phyloP scores from a whole-genome alignment of 805 yeast genomes.

The Cyberlindnera subsufficiens region DNA sequence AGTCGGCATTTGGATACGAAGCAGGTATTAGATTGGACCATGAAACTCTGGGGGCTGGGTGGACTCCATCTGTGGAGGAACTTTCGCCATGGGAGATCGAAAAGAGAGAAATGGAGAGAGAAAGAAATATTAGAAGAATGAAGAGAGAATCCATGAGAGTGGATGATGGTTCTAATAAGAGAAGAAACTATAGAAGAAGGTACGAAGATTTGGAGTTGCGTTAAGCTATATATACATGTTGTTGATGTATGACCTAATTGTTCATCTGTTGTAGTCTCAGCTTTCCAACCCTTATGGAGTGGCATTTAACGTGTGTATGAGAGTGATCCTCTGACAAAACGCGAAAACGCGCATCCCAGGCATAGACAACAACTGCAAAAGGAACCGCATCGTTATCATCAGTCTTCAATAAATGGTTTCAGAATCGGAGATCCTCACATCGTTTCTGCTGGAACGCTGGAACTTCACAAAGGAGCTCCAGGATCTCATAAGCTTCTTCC shows the following conservation, averaged over 20 bases:
- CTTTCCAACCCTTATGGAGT: too few relatives aligned
- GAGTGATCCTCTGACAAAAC: too few relatives aligned
- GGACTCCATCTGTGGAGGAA: constrained; percentile 86
- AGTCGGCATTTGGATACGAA: constrained; percentile 54
- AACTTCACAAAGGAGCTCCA: constrained; percentile 4
- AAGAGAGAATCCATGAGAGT: constrained; percentile 86
- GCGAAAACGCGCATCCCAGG: too few relatives aligned
- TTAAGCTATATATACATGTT: neutral
- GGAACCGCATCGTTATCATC: too few relatives aligned
- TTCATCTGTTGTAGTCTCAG: too few relatives aligned
- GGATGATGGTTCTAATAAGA: constrained; percentile 39
- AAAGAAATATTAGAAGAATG: constrained; percentile 82
- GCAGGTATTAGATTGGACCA: constrained; percentile 70
- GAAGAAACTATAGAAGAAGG: constrained; percentile 39
- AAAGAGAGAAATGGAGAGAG: constrained; percentile 90
- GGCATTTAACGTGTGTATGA: too few relatives aligned
- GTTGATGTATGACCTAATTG: too few relatives aligned
- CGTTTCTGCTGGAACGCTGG: constrained; percentile 15
- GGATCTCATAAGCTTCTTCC: constrained; percentile 11
- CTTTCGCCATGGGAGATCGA: constrained; percentile 91
- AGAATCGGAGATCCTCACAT: constrained; percentile 11
- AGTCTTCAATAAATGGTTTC: constrained; percentile 8
- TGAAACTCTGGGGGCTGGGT: constrained; percentile 70
- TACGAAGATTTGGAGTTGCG: constrained; percentile 34
- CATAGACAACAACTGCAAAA: too few relatives aligned